Base-by-base conservation (phyloP, 306 rosid genomes). In the Malus orientalis region DNA sequence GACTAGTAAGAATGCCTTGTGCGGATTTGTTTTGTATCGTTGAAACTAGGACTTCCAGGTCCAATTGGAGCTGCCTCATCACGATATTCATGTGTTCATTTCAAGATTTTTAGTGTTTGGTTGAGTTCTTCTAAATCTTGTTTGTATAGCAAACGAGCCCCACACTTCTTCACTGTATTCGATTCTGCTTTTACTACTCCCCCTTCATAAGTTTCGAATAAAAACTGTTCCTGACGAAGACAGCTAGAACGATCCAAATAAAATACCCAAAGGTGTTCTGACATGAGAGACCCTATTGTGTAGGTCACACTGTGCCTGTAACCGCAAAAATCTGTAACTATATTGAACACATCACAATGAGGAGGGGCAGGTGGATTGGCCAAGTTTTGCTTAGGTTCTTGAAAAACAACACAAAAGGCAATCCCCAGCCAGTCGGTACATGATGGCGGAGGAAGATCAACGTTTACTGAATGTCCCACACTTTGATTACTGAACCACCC, bases 271-370 rank as follows among this genome's bases (percentile, higher is more conserved):
- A 67, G 19, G 30, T 40, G 71, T 67, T 22, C 10, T 9, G 2
- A 19, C 53, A 8, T 2, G 0, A 15, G 40, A 36, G 0, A 1
- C 3, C 8, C 49, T 10, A n/a, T 0, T 18, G 1, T 8, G 4
- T 32, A 32, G 36, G 0, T 32, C 36, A 23, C 23, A 22, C 23
- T 22, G 23, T 22, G 1, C 0, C 25, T 23, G 25, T 23, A 25
- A 25, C 2, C 2, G 27, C 27, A 1, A 25, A 1, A 25, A 25
- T 25, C 27, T 25, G 2, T 0, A 25, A 25, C 2, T 25, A 25
- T 25, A 25, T 25, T 1, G 27, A 25, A 25, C 27, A 25, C 27
- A 25, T 25, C 20, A 13, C 1, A 23, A 23, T 4, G 3, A n/a
- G 3, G 38, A 45, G 11, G 18, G 38, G 42, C 60, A 2, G 25